Evolutionary conservation across 257 asterid genomes (phyloP), one percentile per base, ranked within the genome.

Genomic region (Haberlea rhodopensis): DNA sequence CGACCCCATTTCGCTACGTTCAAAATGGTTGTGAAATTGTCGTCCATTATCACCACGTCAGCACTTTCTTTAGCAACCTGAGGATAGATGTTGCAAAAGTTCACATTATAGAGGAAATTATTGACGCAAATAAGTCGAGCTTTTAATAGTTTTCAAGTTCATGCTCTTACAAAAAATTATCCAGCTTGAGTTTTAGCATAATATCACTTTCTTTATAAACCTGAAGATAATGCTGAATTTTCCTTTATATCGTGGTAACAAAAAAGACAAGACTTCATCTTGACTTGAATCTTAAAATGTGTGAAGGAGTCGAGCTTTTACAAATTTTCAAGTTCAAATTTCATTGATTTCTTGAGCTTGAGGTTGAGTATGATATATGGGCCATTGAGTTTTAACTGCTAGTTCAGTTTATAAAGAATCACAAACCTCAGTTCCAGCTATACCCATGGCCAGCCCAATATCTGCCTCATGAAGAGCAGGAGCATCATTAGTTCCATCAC

Each of bases 381-480:
- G 13, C 19, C 15, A 40, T 15, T 1, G 49, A 40, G 19, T 37
- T 3, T 37, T 37, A 1, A 10, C 5, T n/a, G 46, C n/a, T 37
- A 0, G 1, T 40, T 40, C 19, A 15, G 19, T 40, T 40, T 19
- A 6, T 40, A 15, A 6, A 15, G 49, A 40, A 40, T 40, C 2
- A 73, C 76, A 4, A 8, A 81, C 87, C 87, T 81, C 87, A 1
- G 87, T 79, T 63, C 84, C 87, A 19, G 87, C 84, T 61, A 81
- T 81, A 45, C 87, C 87, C 87, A 81, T 81, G 55, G 87, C 84
- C 6, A 81, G 80, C 26, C 84, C 87, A 32, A 81, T 79, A 79
- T 81, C 87, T 20, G 87, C 87, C 65, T 81, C 87, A 28, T 81
- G 84, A 26, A 82, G 85, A 56, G 88, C 88, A 25, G 88, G 84